A percentile compares a stretch with the other conserved stretches of the same genome.
Conservation (phyloP, 1,284 basidiomycete genomes). For the Austroboletus niveus region DNA sequence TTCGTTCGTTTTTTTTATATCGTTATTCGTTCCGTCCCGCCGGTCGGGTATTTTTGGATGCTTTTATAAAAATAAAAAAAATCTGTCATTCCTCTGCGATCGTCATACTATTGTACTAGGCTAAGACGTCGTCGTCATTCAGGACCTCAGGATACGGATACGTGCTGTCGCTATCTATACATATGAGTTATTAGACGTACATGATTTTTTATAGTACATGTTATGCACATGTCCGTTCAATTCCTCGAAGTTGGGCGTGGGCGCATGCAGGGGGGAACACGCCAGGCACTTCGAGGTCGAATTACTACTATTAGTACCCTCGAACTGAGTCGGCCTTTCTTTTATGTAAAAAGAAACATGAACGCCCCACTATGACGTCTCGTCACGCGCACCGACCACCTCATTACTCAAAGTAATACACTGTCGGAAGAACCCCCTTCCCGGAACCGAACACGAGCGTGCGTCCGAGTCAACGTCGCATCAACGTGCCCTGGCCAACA, state of each 20-base stretch:
- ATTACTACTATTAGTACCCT: background rate
- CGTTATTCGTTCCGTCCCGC: conserved; percentile 1
- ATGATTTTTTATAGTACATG: too few species aligned
- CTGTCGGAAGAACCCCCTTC: too few species aligned
- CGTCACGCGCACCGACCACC: background rate
- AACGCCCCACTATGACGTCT: background rate
- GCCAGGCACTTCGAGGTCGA: too few species aligned
- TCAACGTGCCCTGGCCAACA: background rate
- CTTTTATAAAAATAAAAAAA: too few species aligned
- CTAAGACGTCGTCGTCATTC: too few species aligned
- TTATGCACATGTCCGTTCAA: too few species aligned
- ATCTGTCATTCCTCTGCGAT: too few species aligned
- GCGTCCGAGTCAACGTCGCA: too few species aligned
- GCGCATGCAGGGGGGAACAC: background rate
- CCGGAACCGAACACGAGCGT: background rate
- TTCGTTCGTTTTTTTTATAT: background rate
- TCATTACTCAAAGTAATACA: too few species aligned
- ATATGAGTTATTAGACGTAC: background rate
- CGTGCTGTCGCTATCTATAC: too few species aligned
- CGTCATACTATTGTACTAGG: too few species aligned
- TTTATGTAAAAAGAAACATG: background rate
- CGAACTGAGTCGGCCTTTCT: background rate
- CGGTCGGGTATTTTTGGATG: background rate
- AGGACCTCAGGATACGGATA: too few species aligned
- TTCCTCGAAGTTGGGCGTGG: background rate